Conservation (phyloP, 1,284 basidiomycete genomes). For the Leccinum fuscescens region DNA sequence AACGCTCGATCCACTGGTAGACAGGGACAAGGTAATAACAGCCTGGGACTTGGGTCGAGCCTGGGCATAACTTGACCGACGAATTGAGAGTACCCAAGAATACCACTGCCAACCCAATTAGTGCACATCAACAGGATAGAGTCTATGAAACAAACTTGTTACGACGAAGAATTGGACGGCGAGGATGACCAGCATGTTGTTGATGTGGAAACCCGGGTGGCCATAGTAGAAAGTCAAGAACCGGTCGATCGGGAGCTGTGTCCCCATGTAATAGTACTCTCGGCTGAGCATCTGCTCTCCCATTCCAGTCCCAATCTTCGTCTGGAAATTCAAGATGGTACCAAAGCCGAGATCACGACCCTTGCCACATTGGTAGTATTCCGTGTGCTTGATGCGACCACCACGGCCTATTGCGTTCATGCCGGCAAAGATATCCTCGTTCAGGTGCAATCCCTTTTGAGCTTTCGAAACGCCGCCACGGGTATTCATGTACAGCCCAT, state of each 20-base stretch:
- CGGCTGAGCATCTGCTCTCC: slow-evolving; percentile 99
- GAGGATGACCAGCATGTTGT: slow-evolving; percentile 97
- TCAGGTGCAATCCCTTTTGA: slow-evolving; percentile 96
- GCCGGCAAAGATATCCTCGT: slow-evolving; percentile 99
- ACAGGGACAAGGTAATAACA: slow-evolving; percentile 91
- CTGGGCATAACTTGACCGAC: slow-evolving; percentile 75
- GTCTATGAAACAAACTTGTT: slow-evolving; percentile 55
- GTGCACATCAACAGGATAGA: background rate
- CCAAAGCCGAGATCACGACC: slow-evolving; percentile 99
- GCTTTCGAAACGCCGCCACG: slow-evolving; percentile 98
- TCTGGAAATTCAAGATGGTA: slow-evolving; percentile 99
- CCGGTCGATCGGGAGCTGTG: slow-evolving; percentile 96
- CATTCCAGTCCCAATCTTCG: slow-evolving; percentile 99
- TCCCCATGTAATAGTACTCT: slow-evolving; percentile 99
- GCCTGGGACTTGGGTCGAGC: slow-evolving; percentile 57
- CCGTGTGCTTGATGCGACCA: slow-evolving; percentile 97
- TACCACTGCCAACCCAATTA: slow-evolving; percentile 56
- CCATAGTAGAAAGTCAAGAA: slow-evolving; percentile 99
- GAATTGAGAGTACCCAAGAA: slow-evolving; percentile 90
- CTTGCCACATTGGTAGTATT: slow-evolving; percentile 98
- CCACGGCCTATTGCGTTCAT: slow-evolving; percentile 98
- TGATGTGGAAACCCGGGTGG: slow-evolving; percentile 99
- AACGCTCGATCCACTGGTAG: slow-evolving; percentile 90
- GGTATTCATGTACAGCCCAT: slow-evolving; percentile 97
- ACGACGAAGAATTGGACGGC: slow-evolving; percentile 93